A percentile compares a stretch with the other conserved stretches of the same genome.
Conservation (phyloP, 1,284 basidiomycete genomes). For the Ganoderma lucidum region DNA sequence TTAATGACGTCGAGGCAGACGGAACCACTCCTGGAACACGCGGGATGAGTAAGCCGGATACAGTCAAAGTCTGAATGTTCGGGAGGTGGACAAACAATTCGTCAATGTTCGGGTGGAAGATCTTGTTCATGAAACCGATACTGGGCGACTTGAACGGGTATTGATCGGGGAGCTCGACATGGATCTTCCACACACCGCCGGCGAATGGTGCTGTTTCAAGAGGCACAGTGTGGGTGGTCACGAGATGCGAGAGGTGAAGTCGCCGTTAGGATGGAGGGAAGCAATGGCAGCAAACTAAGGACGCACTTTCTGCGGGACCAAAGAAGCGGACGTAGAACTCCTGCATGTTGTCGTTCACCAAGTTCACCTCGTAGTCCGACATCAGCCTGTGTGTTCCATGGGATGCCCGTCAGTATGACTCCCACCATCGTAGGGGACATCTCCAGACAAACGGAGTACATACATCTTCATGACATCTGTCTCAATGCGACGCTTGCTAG, state of each 20-base stretch:
- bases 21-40: slow-evolving; percentile 79
- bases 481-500: slow-evolving; percentile 91
- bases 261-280: slow-evolving; percentile 5
- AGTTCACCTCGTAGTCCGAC: slow-evolving; percentile 96
- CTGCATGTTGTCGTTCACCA: slow-evolving; percentile 99
- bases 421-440: too few species aligned
- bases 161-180: slow-evolving; percentile 98
- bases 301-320: slow-evolving; percentile 89
- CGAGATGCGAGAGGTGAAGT: slow-evolving; percentile 1
- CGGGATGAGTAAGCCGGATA: slow-evolving; percentile 7
- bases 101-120: slow-evolving; percentile 99
- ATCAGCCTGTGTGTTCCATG: slow-evolving; percentile 71
- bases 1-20: slow-evolving; percentile 98
- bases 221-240: slow-evolving; percentile 10
- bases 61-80: background rate
- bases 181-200: slow-evolving; percentile 98
- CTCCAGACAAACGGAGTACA: slow-evolving; percentile 40
- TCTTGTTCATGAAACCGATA: slow-evolving; percentile 99
- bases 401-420: background rate
- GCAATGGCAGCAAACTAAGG: slow-evolving; percentile 45
- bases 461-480: slow-evolving; percentile 99
- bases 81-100: slow-evolving; percentile 72
- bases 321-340: slow-evolving; percentile 98
- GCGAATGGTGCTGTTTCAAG: slow-evolving; percentile 84
- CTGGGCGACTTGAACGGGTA: slow-evolving; percentile 99